Conservation (phyloP, 306 rosid species). For the Quercus wislizeni region DNA sequence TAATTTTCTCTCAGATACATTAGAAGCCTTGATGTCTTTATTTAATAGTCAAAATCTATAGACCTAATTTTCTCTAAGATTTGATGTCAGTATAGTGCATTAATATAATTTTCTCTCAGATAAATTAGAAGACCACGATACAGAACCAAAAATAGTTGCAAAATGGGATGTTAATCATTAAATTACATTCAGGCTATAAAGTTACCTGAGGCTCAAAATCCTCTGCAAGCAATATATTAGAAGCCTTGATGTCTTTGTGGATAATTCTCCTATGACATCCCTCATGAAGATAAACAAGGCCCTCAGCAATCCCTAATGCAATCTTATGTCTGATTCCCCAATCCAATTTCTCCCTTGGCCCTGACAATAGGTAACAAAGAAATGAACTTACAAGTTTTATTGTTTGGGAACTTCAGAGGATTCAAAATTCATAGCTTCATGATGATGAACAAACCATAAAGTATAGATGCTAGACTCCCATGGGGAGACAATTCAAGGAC, state of each 20-base stretch:
- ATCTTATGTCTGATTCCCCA: constrained; percentile 75
- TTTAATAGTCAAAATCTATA: no score
- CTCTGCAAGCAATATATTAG: constrained; percentile 81
- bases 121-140: background rate
- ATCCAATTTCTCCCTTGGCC: constrained; percentile 72
- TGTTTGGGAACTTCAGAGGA: constrained; percentile 5
- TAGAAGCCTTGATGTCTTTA: background rate
- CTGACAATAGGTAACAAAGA: constrained; percentile 32
- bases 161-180: background rate
- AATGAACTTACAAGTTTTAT: constrained; percentile 1
- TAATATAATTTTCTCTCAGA: background rate
- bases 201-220: constrained; percentile 94
- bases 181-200: constrained; percentile 9
- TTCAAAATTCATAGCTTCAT: constrained; percentile 7
- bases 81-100: background rate
- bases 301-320: constrained; percentile 84
- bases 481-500: constrained; percentile 94
- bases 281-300: constrained; percentile 86
- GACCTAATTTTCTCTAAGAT: no score
- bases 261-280: constrained; percentile 95
- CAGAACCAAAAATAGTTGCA: background rate
- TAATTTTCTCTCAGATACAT: background rate
- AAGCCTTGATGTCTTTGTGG: constrained; percentile 95
- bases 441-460: constrained; percentile 60
- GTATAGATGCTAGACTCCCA: constrained; percentile 84